These are phyloP conservation scores for Dothistroma septosporum DNA, from an alignment of 2,329 filamentous ascomycete genomes.

Conservation along the genomic window DNA sequence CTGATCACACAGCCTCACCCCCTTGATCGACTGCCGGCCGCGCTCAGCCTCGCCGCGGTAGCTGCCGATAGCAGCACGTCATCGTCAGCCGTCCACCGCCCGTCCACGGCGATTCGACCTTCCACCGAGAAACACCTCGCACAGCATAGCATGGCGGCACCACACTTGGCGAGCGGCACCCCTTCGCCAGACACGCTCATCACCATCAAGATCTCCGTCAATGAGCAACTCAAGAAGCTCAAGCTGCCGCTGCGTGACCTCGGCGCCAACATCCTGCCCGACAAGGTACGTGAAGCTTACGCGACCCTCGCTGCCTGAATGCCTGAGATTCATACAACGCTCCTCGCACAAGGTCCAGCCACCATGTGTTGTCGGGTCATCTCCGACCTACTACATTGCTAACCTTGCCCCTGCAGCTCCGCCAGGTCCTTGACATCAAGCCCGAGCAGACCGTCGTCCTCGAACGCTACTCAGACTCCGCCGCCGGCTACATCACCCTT, in stretches of 20 bases:
- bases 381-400: conserved; percentile 12
- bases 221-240: conserved; percentile 73
- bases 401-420: conserved; percentile 54
- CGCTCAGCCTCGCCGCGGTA: not conserved
- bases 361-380: conserved; percentile 4
- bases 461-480: conserved; percentile 12
- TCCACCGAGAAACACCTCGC: not conserved
- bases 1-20: not conserved
- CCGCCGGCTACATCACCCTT: conserved; percentile 53
- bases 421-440: conserved; percentile 62
- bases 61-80: not conserved
- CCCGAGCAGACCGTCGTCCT: conserved; percentile 47
- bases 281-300: conserved; percentile 65
- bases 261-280: conserved; percentile 66
- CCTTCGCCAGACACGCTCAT: conserved; percentile 67
- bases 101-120: not conserved
- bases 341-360: conserved; percentile 1
- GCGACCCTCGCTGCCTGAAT: not conserved
- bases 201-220: conserved; percentile 77
- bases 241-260: conserved; percentile 88
- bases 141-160: conserved; percentile 36
- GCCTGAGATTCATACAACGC: conserved; percentile 5
- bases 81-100: not conserved
- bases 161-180: conserved; percentile 35
- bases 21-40: not conserved